A percentile compares a stretch with the other conserved stretches of the same genome.
Conservation (phyloP, 1,284 basidiomycete genomes). For the Prillingera fragicola region DNA sequence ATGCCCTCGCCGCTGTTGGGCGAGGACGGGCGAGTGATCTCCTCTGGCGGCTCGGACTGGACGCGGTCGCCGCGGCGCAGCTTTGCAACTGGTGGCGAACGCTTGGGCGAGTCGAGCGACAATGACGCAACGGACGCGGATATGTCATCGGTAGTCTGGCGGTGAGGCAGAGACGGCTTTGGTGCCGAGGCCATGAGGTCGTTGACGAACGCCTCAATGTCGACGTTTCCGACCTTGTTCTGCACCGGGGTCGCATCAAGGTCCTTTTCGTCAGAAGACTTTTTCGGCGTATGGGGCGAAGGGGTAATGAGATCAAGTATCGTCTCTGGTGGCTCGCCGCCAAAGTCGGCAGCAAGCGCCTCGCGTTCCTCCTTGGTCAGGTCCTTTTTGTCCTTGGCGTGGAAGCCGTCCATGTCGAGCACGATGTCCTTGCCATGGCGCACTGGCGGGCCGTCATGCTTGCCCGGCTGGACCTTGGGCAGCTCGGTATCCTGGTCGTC, state of each 20-base stretch:
- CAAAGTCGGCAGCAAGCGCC: conserved; percentile 8
- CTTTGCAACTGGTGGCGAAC: conserved; percentile 1
- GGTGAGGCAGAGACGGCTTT: background rate
- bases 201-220: conserved; percentile 10
- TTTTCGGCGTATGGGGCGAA: conserved; percentile 2
- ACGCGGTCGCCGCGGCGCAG: conserved; percentile 6
- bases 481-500: conserved; percentile 55
- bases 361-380: conserved; percentile 11
- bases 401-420: conserved; percentile 51
- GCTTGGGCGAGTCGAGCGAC: conserved; percentile 8
- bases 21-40: conserved; percentile 11
- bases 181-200: conserved; percentile 22
- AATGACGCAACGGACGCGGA: conserved; percentile 9
- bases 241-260: background rate
- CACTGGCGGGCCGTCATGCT: conserved; percentile 59
- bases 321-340: no score
- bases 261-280: background rate
- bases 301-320: no score
- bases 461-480: conserved; percentile 50
- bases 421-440: conserved; percentile 59
- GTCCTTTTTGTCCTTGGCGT: conserved; percentile 12
- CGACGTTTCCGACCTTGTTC: background rate
- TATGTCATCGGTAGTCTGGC: background rate
- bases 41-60: conserved; percentile 15
- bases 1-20: conserved; percentile 4